These are phyloP conservation scores for Lichtheimia ornata DNA, from an alignment of 371 early-diverging fungal genomes.

Conservation along the genomic window DNA sequence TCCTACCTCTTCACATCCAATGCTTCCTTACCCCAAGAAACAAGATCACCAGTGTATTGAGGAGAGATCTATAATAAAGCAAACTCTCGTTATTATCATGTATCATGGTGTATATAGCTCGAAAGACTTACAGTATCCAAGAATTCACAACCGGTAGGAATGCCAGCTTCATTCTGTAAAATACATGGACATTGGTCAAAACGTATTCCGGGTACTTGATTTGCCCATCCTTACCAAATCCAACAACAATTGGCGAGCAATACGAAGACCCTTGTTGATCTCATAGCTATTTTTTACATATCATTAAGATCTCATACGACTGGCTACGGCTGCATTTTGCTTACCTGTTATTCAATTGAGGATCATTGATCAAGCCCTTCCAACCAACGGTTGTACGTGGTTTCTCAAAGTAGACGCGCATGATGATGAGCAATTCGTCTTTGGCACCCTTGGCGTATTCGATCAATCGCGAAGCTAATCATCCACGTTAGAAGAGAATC, in stretches of 20 bases:
- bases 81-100: not conserved
- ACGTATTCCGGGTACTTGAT: not conserved
- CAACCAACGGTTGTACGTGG: slow-evolving; percentile 94
- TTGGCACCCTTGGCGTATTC: slow-evolving; percentile 57
- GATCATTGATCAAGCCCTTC: slow-evolving; percentile 90
- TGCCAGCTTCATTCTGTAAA: slow-evolving; percentile 66
- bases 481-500: not conserved
- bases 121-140: slow-evolving; percentile 65
- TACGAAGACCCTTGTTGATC: slow-evolving; percentile 90
- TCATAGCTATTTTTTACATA: slow-evolving; percentile 52
- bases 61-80: slow-evolving; percentile 58
- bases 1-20: not conserved
- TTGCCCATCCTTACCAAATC: slow-evolving; percentile 46
- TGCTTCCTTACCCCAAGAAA: slow-evolving; percentile 69
- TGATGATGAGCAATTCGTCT: slow-evolving; percentile 80
- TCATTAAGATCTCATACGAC: not conserved
- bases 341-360: slow-evolving; percentile 62
- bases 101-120: not conserved
- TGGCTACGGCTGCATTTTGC: not conserved
- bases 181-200: not conserved
- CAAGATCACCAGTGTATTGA: slow-evolving; percentile 81
- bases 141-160: slow-evolving; percentile 86
- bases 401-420: slow-evolving; percentile 95
- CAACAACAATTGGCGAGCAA: slow-evolving; percentile 74
- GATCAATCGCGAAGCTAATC: slow-evolving; percentile 47